Percentiles rank a stretch among this genome's conserved stretches.
These are phyloP conservation scores for Euphorbia corollata DNA, from an alignment of 441 rosid species.

Conservation along the genomic window DNA sequence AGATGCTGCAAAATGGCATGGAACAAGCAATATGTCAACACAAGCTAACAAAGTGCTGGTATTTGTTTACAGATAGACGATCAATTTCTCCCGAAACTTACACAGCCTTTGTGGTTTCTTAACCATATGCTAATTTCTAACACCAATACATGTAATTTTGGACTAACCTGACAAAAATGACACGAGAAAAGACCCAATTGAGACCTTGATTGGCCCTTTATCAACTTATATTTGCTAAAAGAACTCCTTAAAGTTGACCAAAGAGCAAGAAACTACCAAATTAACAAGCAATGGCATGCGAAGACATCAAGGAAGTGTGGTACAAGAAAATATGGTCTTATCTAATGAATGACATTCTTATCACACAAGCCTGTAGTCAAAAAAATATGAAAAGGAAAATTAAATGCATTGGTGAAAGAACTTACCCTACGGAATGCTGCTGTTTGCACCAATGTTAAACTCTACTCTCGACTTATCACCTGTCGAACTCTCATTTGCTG, in stretches of 20 bases:
- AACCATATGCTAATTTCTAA: no score
- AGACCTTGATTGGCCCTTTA: background rate
- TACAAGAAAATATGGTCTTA: background rate
- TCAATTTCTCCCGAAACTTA: no score
- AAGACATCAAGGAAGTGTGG: constrained; percentile 1
- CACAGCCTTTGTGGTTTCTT: no score
- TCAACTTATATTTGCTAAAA: background rate
- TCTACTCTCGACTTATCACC: constrained; percentile 35
- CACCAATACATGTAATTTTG: background rate
- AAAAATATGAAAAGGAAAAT: background rate
- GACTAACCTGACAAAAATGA: background rate
- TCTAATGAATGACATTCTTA: background rate
- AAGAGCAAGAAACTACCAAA: background rate
- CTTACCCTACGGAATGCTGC: constrained; percentile 43
- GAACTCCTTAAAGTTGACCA: background rate
- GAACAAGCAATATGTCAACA: constrained; percentile 10
- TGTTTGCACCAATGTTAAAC: constrained; percentile 44
- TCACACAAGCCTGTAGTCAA: background rate
- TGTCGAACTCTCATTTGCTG: constrained; percentile 16
- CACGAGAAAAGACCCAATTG: background rate
- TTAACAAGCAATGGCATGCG: background rate
- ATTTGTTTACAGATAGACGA: no score
- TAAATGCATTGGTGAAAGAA: constrained; percentile 8
- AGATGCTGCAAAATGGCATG: constrained; percentile 19
- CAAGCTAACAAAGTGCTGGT: background rate